A percentile compares a stretch with the other conserved stretches of the same genome.
phyloP scores from a whole-genome alignment of 2,329 filamentous ascomycete species.

The Fusarium chuoi region DNA sequence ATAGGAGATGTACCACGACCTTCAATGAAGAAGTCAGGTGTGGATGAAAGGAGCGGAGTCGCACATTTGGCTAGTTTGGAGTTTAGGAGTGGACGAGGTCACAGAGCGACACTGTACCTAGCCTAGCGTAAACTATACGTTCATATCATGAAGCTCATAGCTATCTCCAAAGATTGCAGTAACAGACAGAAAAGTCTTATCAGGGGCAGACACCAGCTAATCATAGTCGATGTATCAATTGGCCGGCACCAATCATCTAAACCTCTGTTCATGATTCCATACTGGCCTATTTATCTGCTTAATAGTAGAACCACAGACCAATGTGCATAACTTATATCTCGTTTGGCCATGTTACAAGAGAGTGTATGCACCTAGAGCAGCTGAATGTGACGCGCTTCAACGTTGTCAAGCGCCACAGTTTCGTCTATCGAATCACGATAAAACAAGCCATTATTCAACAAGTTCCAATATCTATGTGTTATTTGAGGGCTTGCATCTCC shows the following conservation, averaged over 20 bases:
- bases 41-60: background rate
- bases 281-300: background rate
- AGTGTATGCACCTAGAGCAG: background rate
- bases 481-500: rapidly evolving
- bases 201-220: background rate
- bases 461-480: rapidly evolving
- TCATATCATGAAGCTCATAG: rapidly evolving
- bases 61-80: background rate
- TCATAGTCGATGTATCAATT: background rate
- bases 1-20: rapidly evolving
- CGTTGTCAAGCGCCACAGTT: rapidly evolving
- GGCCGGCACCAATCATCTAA: rapidly evolving
- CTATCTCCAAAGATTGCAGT: background rate
- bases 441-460: rapidly evolving
- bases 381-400: rapidly evolving
- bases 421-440: rapidly evolving
- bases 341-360: no score
- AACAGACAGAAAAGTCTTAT: rapidly evolving
- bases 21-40: rapidly evolving
- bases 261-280: no score
- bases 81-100: background rate
- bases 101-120: background rate
- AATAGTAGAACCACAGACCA: background rate
- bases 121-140: background rate
- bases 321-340: rapidly evolving